These are phyloP conservation scores for Nitzschia sp. DNA, from an alignment of 108 stramenopile genomes.

Conservation along the genomic window DNA sequence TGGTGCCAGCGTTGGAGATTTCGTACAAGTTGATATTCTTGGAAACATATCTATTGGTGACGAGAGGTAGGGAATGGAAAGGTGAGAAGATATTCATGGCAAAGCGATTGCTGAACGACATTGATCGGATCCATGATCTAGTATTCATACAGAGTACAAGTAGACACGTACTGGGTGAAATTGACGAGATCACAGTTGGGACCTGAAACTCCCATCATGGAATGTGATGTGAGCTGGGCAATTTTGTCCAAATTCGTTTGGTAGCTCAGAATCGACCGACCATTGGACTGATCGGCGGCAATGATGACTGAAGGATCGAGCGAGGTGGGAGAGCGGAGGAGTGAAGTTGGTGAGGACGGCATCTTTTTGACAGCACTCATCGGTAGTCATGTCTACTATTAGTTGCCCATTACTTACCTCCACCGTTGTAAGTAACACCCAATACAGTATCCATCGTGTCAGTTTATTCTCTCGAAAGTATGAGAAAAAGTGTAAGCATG, in stretches of 20 bases:
- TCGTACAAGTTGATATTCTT: conserved; percentile 96
- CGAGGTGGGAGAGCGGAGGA: background rate
- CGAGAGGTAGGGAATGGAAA: background rate
- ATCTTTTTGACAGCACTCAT: background rate
- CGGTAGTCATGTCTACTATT: background rate
- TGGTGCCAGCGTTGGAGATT: conserved; percentile 87
- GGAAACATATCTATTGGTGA: conserved; percentile 65
- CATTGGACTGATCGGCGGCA: conserved; percentile 88
- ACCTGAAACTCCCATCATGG: conserved; percentile 88
- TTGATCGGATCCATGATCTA: background rate
- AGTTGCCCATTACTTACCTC: conserved; percentile 71
- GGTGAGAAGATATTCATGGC: background rate
- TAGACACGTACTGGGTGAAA: conserved; percentile 81
- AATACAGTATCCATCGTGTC: conserved; percentile 81
- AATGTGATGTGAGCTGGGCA: conserved; percentile 64
- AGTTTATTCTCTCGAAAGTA: background rate
- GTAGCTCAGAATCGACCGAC: conserved; percentile 84
- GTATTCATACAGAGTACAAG: background rate
- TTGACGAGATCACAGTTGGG: conserved; percentile 87
- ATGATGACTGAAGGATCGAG: conserved; percentile 60
- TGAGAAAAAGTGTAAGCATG: too few relatives aligned
- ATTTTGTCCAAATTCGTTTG: conserved; percentile 90
- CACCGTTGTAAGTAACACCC: conserved; percentile 80
- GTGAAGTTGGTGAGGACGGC: background rate
- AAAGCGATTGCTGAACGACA: too few relatives aligned